Base-by-base conservation (phyloP, 2,329 filamentous ascomycete species). In the Coccinonectria pachysandricola region DNA sequence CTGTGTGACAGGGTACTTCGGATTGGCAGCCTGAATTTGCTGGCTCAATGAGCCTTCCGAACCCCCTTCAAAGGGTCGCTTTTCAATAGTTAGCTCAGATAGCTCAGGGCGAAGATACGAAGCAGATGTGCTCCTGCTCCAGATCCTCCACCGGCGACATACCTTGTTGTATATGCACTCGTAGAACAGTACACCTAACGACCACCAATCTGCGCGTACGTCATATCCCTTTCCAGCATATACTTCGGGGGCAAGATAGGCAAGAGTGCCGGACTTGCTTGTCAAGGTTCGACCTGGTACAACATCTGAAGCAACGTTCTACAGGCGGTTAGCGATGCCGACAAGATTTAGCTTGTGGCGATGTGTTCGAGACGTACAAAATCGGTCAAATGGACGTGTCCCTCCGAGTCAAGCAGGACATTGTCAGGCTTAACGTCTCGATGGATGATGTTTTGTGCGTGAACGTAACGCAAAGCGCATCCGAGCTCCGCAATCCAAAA, bases 81-180 rank as follows among this genome's bases (percentile, higher is more conserved):
- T 48, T 19, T 18, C 25, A 13, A 8, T 14, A 19, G 37, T 40
- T 26, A 45, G 39, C 19, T 27, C 20, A 17, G 11, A 21, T 7
- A 12, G 14, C n/a, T 21, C n/a, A 24, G n/a, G 22, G 21, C 19
- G 17, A 18, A 15, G 14, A 15, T 18, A n/a, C n/a, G 12, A 11
- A 12, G 10, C n/a, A 8, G 12, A 12, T 17, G 11, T 26, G 14
- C 13, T 9, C 15, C 8, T 14, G 15, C 7, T n/a, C 23, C 24
- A 9, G 15, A 21, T 16, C 26, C 45, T 63, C 45, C 63, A 54
- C 12, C 35, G 17, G 15, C 15, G 27, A 50, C 66, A 27, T 58
- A 86, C 85, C 78, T 92, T 96, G 62, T 92, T 94, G 62, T 96
- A 98, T 40, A 98, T 95, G 68, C 91, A 96, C 56, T 98, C 91